Evolutionary conservation across 352 stramenopile species (phyloP), one percentile per base, ranked within the genome.

Genomic region (Globisporangium paroecandrum): DNA sequence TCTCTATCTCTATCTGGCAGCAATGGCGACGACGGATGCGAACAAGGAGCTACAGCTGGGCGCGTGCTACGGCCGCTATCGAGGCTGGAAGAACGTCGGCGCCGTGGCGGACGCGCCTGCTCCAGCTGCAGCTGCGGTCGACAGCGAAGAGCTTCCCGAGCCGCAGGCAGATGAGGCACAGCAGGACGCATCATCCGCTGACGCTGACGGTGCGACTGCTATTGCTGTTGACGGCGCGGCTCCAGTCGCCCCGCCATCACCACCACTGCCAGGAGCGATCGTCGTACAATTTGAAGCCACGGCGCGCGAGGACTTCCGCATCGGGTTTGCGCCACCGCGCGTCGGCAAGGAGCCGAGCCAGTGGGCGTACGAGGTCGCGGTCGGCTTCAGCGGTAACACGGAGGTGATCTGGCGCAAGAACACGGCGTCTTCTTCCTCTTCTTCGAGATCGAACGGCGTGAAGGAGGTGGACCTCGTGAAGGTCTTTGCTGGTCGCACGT

Each of bases 341-440:
- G 36, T 63, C 12, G 62, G 46, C 32, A 69, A 61, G 25, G 64
- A 58, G 54, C 69, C 18, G 47, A 36, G 49, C 56, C 69, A 89
- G 34, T 91, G 83, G 83, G 66, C 65, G 34, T 91, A 89, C 68
- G 85, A 93, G 65, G 74, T 90, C 34, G 80, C 79, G 4, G 57
- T 91, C 46, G 85, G 85, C 49, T 84, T 75, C 34, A 93, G 76
- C 60, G 85, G 85, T 69, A 93, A 93, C 49, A 93, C 85, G 9
- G 85, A 93, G 68, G 60, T 93, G 24, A 73, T 89, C 25, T 89
- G 79, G 74, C 78, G 83, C 46, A 91, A 91, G 77, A 69, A 72
- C 58, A 66, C 74, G 3, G 13, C 38, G 38, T 46, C 38, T 4
- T 62, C 65, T 4, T 47, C 38, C 27, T 32, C 27, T 15, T 20